Percentiles rank a stretch among this genome's conserved stretches.
Conservation (phyloP, 768 basidiomycete species). For the Suillus lakei region DNA sequence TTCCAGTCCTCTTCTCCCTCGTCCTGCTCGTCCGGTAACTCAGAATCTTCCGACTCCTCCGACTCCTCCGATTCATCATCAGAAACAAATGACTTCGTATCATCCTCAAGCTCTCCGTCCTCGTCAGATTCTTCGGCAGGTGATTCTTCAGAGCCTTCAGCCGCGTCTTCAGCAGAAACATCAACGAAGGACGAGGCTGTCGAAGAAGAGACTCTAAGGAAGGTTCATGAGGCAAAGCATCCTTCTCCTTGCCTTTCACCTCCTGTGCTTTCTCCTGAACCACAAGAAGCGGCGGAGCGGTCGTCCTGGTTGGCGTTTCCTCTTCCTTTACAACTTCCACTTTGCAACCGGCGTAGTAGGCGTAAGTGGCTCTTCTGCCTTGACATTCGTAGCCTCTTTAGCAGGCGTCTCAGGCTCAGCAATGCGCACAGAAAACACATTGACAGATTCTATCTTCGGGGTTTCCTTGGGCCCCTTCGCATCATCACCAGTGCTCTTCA, state of each 20-base stretch:
- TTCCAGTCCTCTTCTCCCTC: neutral
- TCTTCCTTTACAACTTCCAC: neutral
- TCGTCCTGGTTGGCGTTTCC: neutral
- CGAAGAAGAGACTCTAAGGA: slow-evolving; percentile 43
- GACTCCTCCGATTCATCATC: slow-evolving; percentile 33
- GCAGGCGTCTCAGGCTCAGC: slow-evolving; percentile 3
- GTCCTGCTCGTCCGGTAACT: neutral
- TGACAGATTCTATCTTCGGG: slow-evolving; percentile 18
- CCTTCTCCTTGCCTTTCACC: slow-evolving; percentile 14
- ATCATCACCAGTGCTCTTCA: slow-evolving; percentile 46
- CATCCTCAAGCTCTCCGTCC: slow-evolving; percentile 40
- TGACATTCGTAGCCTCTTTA: neutral
- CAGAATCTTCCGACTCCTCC: neutral
- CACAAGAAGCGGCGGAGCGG: slow-evolving; percentile 1
- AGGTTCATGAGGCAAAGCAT: slow-evolving; percentile 12
- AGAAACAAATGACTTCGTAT: slow-evolving; percentile 31
- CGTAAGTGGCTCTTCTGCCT: slow-evolving; percentile 14
- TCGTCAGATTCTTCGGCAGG: slow-evolving; percentile 29
- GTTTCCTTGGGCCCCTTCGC: slow-evolving; percentile 24
- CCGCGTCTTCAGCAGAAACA: slow-evolving; percentile 35
- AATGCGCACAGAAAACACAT: slow-evolving; percentile 8
- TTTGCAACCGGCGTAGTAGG: slow-evolving; percentile 6
- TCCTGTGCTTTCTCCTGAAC: slow-evolving; percentile 4
- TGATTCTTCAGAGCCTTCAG: slow-evolving; percentile 33
- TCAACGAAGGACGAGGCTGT: slow-evolving; percentile 54